Base-by-base conservation (phyloP, 805 yeast species). In the Tetrapisispora taiwanensis region DNA sequence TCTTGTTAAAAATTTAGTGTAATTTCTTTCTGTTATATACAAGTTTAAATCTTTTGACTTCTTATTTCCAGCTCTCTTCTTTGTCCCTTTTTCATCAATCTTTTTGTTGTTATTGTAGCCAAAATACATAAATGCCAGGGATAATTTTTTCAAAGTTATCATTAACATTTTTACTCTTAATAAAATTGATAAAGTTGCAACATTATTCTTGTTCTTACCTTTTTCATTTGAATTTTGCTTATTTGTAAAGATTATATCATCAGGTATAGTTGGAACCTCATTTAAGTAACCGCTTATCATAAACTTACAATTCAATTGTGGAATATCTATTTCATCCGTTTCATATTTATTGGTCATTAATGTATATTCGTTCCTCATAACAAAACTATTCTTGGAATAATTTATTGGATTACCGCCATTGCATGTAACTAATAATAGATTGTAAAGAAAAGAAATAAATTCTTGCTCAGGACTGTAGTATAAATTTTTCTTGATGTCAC, bases 401-500 rank as follows among this genome's bases (percentile, higher is more conserved):
- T 46, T 44, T 37, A 46, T 46, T 3, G 52, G 39, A 27, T 54
- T 52, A 13, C 44, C 47, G 9, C 58, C 59, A 43, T 49, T 51
- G 38, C 57, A 58, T 14, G 53, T 45, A 22, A 54, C 28, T 27
- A 53, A 35, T 8, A 59, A 52, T 14, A 55, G 37, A 30, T 51
- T 55, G 13, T 46, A 44, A 8, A 52, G 46, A 9, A 53, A 54
- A 17, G 43, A 46, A n/a, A 55, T 51, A 35, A 53, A 58, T 22
- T 60, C 62, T 43, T 55, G 60, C 38, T 58, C 62, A 3, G 60
- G 61, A 2, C 56, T 55, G 39, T 53, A 52, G 26, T 51, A 53
- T 26, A 58, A 42, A 39, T 60, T 47, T 46, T 50, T 49, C 56
- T 61, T 60, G 59, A 20, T 83, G 72, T 41, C 49, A 51, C 54